A percentile compares a stretch with the other conserved stretches of the same genome.
Evolutionary conservation across 768 basidiomycete genomes (phyloP).

Genomic region (Punctularia strigosozonata): DNA sequence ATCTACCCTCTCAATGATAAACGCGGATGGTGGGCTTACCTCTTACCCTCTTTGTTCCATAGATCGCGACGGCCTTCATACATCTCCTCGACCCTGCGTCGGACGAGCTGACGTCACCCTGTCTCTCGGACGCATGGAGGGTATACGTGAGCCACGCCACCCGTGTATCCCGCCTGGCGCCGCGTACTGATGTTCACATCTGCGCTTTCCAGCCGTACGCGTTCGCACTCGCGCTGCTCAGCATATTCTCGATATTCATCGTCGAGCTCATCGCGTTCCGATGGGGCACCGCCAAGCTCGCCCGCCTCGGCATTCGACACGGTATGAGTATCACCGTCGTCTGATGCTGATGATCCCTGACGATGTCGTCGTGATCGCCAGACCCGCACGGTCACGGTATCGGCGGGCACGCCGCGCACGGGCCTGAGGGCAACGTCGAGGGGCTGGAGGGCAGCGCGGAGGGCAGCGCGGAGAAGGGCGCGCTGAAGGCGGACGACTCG

Average conservation of each 20-base stretch:
- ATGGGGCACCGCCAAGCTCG: conserved; percentile 67
- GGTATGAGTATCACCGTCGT: conserved; percentile 26
- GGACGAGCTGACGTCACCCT: conserved; percentile 55
- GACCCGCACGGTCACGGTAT: conserved; percentile 58
- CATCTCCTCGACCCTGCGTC: conserved; percentile 72
- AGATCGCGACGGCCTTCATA: conserved; percentile 88
- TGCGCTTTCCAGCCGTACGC: conserved; percentile 53
- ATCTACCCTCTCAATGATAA: not conserved
- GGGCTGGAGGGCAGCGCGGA: not conserved
- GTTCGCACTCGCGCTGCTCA: conserved; percentile 67
- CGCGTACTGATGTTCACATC: conserved; percentile 2
- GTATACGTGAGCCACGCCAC: too few species aligned
- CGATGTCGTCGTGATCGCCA: too few species aligned
- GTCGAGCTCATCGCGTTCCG: conserved; percentile 82
- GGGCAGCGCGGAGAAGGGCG: not conserved
- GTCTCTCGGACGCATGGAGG: conserved; percentile 59
- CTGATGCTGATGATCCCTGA: too few species aligned
- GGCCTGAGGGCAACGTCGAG: conserved; percentile 55
- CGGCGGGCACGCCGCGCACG: conserved; percentile 56
- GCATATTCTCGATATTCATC: conserved; percentile 78
- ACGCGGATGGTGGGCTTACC: conserved; percentile 2
- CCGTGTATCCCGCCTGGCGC: conserved; percentile 16
- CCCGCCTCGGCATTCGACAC: conserved; percentile 48
- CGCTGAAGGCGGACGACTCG: not conserved
- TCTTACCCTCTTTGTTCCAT: conserved; percentile 3